Base-by-base conservation (phyloP, 257 asterid genomes). In the Penstemon barbatus region DNA sequence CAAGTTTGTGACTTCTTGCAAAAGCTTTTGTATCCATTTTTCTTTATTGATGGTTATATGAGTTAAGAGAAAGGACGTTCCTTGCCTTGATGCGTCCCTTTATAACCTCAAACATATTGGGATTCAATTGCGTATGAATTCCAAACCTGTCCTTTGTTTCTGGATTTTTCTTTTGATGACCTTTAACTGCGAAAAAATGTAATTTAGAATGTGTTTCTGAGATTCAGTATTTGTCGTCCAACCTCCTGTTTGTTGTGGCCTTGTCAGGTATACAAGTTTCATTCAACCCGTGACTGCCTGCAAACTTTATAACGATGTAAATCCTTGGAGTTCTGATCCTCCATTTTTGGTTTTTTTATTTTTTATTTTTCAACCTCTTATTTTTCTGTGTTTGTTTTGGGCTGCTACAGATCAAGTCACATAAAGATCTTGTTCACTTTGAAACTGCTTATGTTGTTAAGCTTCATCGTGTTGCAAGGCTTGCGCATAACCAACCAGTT, bases 361-460 rank as follows among this genome's bases (percentile, higher is more conserved):
- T 42, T 54, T 62, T 65, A 36, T 41, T 53, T 6, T 42, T 53
- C 45, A 4, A 3, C 60, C 8, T 42, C 57, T 61, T 55, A 43
- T 13, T 13, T 61, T 48, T 56, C 61, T 33, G 33, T 65, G 52
- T 51, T 58, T 25, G 79, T 70, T 65, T 76, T 52, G 61, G 61
- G 49, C 72, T 79, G 50, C 5, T 65, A 57, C 87, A 91, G 99
- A 89, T 94, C 71, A 90, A 89, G 81, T 76, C 96, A 12, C 97
- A 94, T 80, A 89, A 87, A 66, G 97, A 94, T 91, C 95, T 94
- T 42, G 75, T 82, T 81, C 97, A 94, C 84, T 89, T 91, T 65
- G 97, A 94, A 91, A 94, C 99, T 75, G 93, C 97, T 60, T 94
- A 94, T 59, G 99, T 94, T 72, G 99, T 91, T 69, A 94, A 94